Percentiles rank a stretch among this genome's conserved stretches.
These are phyloP conservation scores for Thalassiosira tumida DNA, from an alignment of 352 stramenopile species.

Conservation along the genomic window DNA sequence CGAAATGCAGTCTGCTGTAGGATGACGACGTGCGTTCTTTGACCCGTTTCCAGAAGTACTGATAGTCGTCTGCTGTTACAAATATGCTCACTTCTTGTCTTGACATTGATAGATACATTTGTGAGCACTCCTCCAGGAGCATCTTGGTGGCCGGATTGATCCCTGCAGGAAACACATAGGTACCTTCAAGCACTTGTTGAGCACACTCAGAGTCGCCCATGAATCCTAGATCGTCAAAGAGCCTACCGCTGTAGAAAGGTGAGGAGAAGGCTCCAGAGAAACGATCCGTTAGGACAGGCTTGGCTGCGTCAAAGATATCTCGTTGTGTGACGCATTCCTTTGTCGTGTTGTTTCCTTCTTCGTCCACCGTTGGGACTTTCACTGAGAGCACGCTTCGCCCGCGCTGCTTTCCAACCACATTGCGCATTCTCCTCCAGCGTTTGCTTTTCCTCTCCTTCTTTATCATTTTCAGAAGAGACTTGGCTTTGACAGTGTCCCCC, in stretches of 20 bases:
- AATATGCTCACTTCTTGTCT: not conserved
- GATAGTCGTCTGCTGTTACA: slow-evolving; percentile 1
- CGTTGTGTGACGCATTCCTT: not conserved
- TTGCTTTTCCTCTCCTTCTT: not conserved
- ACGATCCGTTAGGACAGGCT: not conserved
- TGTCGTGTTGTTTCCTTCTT: not conserved
- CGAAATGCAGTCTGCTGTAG: slow-evolving; percentile 23
- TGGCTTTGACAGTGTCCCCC: not conserved
- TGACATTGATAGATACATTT: not conserved
- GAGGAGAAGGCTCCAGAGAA: not conserved
- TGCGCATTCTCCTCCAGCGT: not conserved
- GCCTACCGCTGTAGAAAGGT: not conserved
- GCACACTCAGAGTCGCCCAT: not conserved
- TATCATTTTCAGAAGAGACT: not conserved
- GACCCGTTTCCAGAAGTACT: not conserved
- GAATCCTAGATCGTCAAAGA: slow-evolving; percentile 6
- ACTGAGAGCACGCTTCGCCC: not conserved
- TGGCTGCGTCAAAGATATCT: not conserved
- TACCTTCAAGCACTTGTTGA: not conserved
- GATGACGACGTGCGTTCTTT: slow-evolving; percentile 3
- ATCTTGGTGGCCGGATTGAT: not conserved
- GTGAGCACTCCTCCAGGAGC: not conserved
- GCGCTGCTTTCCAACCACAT: not conserved
- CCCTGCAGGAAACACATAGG: not conserved
- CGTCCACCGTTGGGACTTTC: not conserved